Conservation (phyloP, 345 rosid genomes). For the Kernera saxatilis region DNA sequence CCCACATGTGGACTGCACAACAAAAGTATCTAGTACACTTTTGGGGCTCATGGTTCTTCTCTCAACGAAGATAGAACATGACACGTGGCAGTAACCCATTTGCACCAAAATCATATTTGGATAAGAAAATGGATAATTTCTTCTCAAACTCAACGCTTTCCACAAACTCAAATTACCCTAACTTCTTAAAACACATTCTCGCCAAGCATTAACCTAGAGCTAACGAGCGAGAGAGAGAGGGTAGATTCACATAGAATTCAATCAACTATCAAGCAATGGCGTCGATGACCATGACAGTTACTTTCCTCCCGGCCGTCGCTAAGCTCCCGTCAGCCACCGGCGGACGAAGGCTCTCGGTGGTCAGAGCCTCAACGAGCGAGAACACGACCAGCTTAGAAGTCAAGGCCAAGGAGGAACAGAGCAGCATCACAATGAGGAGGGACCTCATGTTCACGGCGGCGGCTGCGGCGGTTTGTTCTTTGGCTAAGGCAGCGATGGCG, state of each 20-base stretch:
- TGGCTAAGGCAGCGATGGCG: conserved; percentile 53
- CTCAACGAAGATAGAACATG: conserved; percentile 17
- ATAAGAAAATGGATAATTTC: conserved; percentile 37
- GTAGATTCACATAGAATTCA: not conserved
- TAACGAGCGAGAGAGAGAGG: not conserved
- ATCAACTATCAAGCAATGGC: conserved; percentile 33
- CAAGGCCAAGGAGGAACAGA: conserved; percentile 27
- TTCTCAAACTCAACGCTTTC: not conserved
- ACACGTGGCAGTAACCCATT: conserved; percentile 32
- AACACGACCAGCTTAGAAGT: conserved; percentile 30
- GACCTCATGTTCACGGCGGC: conserved; percentile 55
- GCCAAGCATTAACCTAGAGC: not conserved
- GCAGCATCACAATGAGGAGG: conserved; percentile 46
- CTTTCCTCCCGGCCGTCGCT: conserved; percentile 34
- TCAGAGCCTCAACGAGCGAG: conserved; percentile 21
- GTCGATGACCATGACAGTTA: conserved; percentile 48
- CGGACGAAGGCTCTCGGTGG: conserved; percentile 16
- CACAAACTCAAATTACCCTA: conserved; percentile 9
- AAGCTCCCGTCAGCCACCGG: conserved; percentile 11
- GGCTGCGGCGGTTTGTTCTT: conserved; percentile 42
- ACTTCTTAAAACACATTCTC: conserved; percentile 13
- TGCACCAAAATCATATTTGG: conserved; percentile 16
- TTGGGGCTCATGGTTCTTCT: not conserved
- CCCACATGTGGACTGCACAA: not conserved
- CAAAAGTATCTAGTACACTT: not conserved